Conservation (phyloP, 1,284 basidiomycete genomes). For the Ceratobasidium sp. region DNA sequence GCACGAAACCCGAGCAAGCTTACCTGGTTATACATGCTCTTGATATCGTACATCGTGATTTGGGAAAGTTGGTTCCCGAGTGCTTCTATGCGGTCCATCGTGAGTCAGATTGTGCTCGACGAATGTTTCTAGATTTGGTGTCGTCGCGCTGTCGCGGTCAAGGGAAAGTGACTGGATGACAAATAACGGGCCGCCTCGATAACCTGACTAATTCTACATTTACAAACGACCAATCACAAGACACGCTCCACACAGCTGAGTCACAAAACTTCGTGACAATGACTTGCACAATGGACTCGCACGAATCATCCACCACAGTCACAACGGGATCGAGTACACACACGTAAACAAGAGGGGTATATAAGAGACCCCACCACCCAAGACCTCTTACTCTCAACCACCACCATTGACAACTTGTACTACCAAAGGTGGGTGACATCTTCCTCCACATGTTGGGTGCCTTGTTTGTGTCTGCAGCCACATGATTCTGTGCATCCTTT, state of each 20-base stretch:
- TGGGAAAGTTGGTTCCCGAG: conserved; percentile 76
- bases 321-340: neutral
- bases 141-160: conserved; percentile 40
- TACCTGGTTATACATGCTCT: conserved; percentile 93
- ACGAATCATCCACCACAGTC: no score
- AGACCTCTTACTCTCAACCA: neutral
- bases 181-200: neutral
- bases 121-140: neutral
- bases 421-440: neutral
- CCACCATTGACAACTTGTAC: neutral
- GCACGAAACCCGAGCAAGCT: conserved; percentile 37
- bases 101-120: conserved; percentile 13
- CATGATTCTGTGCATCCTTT: neutral
- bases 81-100: conserved; percentile 66
- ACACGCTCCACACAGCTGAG: neutral
- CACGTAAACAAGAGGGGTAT: neutral
- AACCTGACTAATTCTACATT: neutral
- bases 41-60: conserved; percentile 91
- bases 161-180: conserved; percentile 29
- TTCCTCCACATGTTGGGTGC: neutral
- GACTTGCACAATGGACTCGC: neutral
- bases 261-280: neutral
- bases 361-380: neutral
- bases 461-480: neutral
- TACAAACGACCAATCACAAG: conserved; percentile 1